phyloP scores from a whole-genome alignment of 164 flowering plant species.

The Dillenia turbinata region DNA sequence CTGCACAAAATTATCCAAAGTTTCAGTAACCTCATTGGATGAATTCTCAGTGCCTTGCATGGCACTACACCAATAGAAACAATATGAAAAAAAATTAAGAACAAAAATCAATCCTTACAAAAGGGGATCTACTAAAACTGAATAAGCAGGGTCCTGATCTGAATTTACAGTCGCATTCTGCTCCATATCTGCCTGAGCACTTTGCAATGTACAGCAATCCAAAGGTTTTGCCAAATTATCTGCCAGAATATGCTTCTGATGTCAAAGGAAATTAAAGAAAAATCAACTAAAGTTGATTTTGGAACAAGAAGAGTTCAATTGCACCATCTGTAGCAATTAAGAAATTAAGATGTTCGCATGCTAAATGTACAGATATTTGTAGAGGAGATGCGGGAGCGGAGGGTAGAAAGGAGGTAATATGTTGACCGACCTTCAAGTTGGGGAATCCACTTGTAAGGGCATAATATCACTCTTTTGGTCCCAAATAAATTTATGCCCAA shows the following conservation, averaged over 20 bases:
- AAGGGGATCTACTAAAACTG: constrained; percentile 7
- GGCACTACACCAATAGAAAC: too few species aligned
- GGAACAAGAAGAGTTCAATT: too few species aligned
- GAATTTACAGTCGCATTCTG: constrained; percentile 10
- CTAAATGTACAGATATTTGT: too few species aligned
- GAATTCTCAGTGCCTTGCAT: not conserved
- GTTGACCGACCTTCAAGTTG: too few species aligned
- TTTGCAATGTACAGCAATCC: constrained; percentile 11
- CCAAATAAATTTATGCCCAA: too few species aligned
- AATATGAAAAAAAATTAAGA: not conserved
- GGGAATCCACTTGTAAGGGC: too few species aligned
- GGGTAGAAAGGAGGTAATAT: too few species aligned
- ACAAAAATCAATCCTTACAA: not conserved
- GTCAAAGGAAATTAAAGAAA: not conserved
- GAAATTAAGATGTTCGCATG: too few species aligned
- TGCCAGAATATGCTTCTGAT: constrained; percentile 16
- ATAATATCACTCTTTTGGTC: too few species aligned
- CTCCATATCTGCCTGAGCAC: constrained; percentile 14
- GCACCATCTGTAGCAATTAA: too few species aligned
- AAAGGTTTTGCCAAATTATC: constrained; percentile 18
- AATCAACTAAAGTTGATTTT: too few species aligned
- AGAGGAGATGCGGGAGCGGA: too few species aligned
- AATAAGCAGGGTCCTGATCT: constrained; percentile 18
- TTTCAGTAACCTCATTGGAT: not conserved
- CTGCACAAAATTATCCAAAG: constrained; percentile 30